phyloP scores from a whole-genome alignment of 495 filamentous ascomycete species.

The Trichoderma gamsii region DNA sequence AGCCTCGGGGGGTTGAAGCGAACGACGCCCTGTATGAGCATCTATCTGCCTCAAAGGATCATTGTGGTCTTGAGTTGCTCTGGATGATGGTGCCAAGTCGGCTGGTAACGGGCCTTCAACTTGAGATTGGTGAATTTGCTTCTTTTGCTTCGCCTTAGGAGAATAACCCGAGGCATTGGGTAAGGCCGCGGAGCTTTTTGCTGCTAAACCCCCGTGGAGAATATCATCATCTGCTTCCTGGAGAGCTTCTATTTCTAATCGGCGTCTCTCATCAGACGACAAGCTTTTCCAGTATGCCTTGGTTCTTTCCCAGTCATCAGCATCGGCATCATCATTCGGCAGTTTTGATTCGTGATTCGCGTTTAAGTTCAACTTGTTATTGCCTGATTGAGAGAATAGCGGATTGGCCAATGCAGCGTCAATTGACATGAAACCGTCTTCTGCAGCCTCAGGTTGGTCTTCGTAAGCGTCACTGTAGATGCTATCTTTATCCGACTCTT shows the following conservation, averaged over 20 bases:
- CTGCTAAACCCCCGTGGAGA: slow-evolving; percentile 35
- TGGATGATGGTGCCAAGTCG: neutral
- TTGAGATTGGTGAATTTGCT: neutral
- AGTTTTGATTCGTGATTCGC: slow-evolving; percentile 11
- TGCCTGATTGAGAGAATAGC: neutral
- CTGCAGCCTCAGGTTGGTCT: slow-evolving; percentile 60
- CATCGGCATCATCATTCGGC: slow-evolving; percentile 19
- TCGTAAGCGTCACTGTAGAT: slow-evolving; percentile 88
- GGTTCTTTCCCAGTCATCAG: slow-evolving; percentile 53
- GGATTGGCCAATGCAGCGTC: slow-evolving; percentile 60
- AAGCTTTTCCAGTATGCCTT: slow-evolving; percentile 61
- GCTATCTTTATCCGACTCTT: slow-evolving; percentile 41
- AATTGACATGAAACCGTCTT: slow-evolving; percentile 73
- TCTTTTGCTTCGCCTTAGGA: neutral
- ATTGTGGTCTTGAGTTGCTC: neutral
- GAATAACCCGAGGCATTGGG: slow-evolving; percentile 25
- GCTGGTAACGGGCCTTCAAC: slow-evolving; percentile 29
- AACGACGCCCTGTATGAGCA: neutral
- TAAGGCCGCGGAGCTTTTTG: slow-evolving; percentile 28
- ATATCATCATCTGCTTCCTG: slow-evolving; percentile 43
- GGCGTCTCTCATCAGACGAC: slow-evolving; percentile 49
- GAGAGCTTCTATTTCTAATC: slow-evolving; percentile 50
- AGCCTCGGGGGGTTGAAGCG: neutral
- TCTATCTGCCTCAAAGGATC: neutral
- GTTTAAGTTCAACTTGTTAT: neutral